phyloP scores from a whole-genome alignment of 345 rosid genomes.

The Schrenkiella parvula region DNA sequence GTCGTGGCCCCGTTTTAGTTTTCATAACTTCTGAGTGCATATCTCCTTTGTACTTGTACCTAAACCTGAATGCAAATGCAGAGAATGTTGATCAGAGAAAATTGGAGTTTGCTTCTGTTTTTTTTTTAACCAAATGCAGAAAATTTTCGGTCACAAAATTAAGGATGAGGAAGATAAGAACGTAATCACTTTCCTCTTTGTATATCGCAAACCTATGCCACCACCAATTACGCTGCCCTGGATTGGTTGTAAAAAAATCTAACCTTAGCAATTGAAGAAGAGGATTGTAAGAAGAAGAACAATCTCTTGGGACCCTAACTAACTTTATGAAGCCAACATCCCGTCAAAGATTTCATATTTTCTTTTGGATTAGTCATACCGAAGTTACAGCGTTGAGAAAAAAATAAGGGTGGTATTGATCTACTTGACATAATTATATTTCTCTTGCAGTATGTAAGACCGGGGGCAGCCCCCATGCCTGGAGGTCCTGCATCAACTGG shows the following conservation, averaged over 20 bases:
- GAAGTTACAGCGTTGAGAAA: conserved; percentile 1
- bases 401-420: conserved; percentile 8
- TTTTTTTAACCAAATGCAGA: neutral
- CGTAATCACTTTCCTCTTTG: neutral
- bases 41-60: conserved; percentile 35
- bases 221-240: neutral
- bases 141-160: conserved; percentile 8
- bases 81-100: conserved; percentile 15
- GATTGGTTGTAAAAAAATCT: neutral
- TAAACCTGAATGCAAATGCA: conserved; percentile 30
- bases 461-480: conserved; percentile 80
- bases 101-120: conserved; percentile 6
- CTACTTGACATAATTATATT: conserved; percentile 32
- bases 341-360: neutral
- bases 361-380: neutral
- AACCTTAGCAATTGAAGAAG: conserved; percentile 4
- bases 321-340: conserved; percentile 8
- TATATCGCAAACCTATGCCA: neutral
- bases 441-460: conserved; percentile 91
- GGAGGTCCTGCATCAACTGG: conserved; percentile 52
- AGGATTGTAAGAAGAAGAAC: conserved; percentile 9
- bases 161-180: conserved; percentile 13
- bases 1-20: conserved; percentile 8
- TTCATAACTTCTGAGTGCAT: neutral
- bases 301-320: conserved; percentile 14